These are phyloP conservation scores for Laetiporus sulphureus DNA, from an alignment of 1,284 basidiomycete genomes.

Conservation along the genomic window DNA sequence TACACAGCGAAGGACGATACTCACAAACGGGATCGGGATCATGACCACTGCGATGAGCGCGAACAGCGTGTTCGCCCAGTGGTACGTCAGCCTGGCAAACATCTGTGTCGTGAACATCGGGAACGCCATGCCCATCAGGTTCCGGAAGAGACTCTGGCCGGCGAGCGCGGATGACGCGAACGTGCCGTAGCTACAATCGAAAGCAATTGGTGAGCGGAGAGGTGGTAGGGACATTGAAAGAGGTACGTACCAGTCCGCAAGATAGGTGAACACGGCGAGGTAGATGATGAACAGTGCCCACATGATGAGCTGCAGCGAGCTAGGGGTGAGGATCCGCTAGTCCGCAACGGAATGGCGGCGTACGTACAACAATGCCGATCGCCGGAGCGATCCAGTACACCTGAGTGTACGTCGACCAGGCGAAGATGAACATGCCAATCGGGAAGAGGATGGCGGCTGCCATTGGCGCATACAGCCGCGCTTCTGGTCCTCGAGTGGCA, in stretches of 20 bases:
- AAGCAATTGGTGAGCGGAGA: not conserved
- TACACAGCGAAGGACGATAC: slow-evolving; percentile 19
- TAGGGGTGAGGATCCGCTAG: not conserved
- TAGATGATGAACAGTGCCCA: slow-evolving; percentile 57
- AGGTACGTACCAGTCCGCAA: slow-evolving; percentile 56
- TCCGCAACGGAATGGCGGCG: not conserved
- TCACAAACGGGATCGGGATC: slow-evolving; percentile 62
- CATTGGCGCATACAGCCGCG: slow-evolving; percentile 64
- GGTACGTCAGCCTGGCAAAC: slow-evolving; percentile 53
- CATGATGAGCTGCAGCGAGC: slow-evolving; percentile 28
- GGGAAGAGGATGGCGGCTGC: slow-evolving; percentile 58
- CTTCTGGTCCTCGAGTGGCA: slow-evolving; percentile 57
- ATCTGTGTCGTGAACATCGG: slow-evolving; percentile 62
- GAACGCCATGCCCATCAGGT: slow-evolving; percentile 51
- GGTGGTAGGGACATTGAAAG: not conserved
- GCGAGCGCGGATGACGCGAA: slow-evolving; percentile 77
- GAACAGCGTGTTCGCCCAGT: slow-evolving; percentile 69
- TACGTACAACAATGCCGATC: slow-evolving; percentile 46
- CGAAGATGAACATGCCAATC: slow-evolving; percentile 60
- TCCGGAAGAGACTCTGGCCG: slow-evolving; percentile 68
- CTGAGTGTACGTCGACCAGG: slow-evolving; percentile 46
- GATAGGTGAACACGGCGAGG: slow-evolving; percentile 61
- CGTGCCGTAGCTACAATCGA: slow-evolving; percentile 47
- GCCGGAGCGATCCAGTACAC: slow-evolving; percentile 53
- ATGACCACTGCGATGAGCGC: slow-evolving; percentile 53